These are phyloP conservation scores for Colletotrichum tropicale DNA, from an alignment of 2,329 filamentous ascomycete genomes.

Conservation along the genomic window DNA sequence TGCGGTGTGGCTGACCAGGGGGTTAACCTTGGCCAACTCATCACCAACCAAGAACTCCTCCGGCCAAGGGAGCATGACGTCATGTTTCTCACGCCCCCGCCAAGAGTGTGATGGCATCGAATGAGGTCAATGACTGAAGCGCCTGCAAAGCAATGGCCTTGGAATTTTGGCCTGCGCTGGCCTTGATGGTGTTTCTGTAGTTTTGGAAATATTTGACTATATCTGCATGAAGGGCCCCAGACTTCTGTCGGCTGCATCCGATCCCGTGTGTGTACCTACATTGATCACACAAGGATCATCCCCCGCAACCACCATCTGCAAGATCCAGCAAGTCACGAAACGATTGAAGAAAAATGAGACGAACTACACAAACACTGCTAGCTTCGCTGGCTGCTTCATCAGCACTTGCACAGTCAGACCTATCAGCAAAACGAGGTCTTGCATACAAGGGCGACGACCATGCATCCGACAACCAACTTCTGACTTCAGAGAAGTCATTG, in stretches of 20 bases:
- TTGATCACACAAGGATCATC: slow-evolving; percentile 11
- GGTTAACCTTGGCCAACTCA: slow-evolving; percentile 4
- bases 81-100: neutral
- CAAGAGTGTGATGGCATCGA: slow-evolving; percentile 1
- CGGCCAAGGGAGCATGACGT: slow-evolving; percentile 2
- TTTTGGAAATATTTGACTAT: neutral
- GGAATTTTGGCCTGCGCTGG: neutral
- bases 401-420: neutral
- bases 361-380: neutral
- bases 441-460: slow-evolving; percentile 18
- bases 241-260: neutral
- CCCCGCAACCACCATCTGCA: neutral
- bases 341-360: neutral
- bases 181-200: neutral
- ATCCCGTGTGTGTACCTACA: neutral
- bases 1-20: slow-evolving; percentile 14
- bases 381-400: neutral
- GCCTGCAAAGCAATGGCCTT: neutral
- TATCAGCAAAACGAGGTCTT: slow-evolving; percentile 11
- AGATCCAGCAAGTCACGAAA: neutral
- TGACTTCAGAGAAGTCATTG: slow-evolving; percentile 39
- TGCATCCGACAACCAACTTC: slow-evolving; percentile 33
- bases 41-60: neutral
- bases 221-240: neutral
- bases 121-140: slow-evolving; percentile 12